Percentiles rank a stretch among this genome's conserved stretches.
These are phyloP conservation scores for Verticillium zaregamsianum DNA, from an alignment of 2,329 filamentous ascomycete genomes.

Conservation along the genomic window DNA sequence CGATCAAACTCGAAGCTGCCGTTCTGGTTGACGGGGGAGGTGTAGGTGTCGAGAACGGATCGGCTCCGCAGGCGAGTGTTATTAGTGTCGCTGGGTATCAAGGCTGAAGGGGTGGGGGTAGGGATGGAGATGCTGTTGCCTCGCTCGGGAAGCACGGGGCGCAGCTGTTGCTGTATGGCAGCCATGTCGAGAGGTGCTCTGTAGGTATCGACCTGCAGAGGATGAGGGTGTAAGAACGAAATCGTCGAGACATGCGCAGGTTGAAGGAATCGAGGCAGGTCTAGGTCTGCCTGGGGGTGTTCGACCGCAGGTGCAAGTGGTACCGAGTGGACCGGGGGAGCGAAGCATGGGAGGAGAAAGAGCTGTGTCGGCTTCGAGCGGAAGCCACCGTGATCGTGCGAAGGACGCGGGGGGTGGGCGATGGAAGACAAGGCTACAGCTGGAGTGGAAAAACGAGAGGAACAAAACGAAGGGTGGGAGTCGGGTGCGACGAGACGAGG, in stretches of 20 bases:
- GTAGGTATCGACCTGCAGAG: neutral
- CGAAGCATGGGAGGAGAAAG: neutral
- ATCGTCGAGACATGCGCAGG: neutral
- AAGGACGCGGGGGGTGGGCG: neutral
- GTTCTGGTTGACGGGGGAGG: constrained; percentile 80
- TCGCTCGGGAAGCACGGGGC: constrained; percentile 6
- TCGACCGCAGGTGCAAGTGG: neutral
- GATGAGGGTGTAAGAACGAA: neutral
- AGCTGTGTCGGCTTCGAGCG: neutral
- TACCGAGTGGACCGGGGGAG: neutral
- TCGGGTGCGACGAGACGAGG: neutral
- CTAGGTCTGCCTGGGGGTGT: neutral
- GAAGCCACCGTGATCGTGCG: neutral
- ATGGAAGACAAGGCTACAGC: neutral
- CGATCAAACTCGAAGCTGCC: constrained; percentile 95
- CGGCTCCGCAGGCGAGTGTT: constrained; percentile 23
- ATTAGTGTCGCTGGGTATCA: constrained; percentile 17
- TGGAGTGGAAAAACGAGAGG: neutral
- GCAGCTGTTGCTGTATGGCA: constrained; percentile 5
- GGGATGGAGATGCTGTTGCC: constrained; percentile 17
- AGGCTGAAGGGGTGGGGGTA: constrained; percentile 3
- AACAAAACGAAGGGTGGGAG: neutral
- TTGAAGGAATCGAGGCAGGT: neutral
- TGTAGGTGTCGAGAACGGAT: constrained; percentile 61
- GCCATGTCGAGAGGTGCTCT: neutral